phyloP scores from a whole-genome alignment of 164 flowering plant genomes.

The Dillenia turbinata region DNA sequence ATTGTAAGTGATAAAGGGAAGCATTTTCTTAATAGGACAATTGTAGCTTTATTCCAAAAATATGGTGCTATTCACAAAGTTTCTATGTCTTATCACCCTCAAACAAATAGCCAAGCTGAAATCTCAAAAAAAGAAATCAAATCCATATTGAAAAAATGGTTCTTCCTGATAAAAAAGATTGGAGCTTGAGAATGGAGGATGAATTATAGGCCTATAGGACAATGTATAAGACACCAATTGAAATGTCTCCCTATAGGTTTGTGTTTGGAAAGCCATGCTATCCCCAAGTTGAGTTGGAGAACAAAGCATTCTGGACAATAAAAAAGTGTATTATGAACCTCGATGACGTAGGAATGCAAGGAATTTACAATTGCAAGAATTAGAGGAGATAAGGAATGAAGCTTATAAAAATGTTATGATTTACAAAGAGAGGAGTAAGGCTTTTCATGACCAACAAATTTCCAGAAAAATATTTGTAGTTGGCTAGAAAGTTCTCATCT shows the following conservation, averaged over 20 bases:
- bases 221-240: not conserved
- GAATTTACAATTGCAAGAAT: too few species aligned
- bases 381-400: too few species aligned
- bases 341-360: too few species aligned
- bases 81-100: not conserved
- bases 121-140: not conserved
- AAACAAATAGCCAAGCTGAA: not conserved
- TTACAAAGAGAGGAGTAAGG: too few species aligned
- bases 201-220: constrained; percentile 6
- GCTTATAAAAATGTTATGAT: too few species aligned
- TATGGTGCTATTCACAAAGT: constrained; percentile 4
- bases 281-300: not conserved
- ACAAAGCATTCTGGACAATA: not conserved
- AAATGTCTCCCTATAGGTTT: constrained; percentile 7
- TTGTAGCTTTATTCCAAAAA: not conserved
- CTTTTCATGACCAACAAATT: too few species aligned
- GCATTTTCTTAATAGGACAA: not conserved
- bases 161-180: not conserved
- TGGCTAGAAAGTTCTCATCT: too few species aligned
- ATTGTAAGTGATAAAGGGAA: constrained; percentile 10
- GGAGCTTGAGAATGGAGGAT: not conserved
- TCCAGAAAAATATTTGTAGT: too few species aligned
- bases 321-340: too few species aligned
- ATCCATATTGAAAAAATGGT: not conserved
- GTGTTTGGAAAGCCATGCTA: constrained; percentile 8